These are phyloP conservation scores for Chaetomiaceae sp. DNA, from an alignment of 2,329 filamentous ascomycete genomes.

Conservation along the genomic window DNA sequence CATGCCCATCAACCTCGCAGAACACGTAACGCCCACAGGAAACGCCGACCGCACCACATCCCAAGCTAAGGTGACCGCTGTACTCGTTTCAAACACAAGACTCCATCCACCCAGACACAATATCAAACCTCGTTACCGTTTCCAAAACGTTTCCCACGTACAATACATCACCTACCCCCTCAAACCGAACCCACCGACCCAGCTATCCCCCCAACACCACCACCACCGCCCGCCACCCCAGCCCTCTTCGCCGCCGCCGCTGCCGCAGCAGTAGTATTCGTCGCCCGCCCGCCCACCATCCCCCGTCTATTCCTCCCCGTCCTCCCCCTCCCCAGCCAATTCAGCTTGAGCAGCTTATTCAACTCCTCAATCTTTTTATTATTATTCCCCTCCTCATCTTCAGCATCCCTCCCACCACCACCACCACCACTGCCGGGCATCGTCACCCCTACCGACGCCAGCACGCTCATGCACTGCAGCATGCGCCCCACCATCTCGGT, in stretches of 20 bases:
- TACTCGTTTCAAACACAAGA: too few relatives aligned
- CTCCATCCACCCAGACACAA: too few relatives aligned
- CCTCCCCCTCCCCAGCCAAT: slow-evolving; percentile 88
- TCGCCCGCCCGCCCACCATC: slow-evolving; percentile 69
- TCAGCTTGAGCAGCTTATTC: slow-evolving; percentile 85
- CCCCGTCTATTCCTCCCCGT: slow-evolving; percentile 87
- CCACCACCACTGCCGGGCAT: slow-evolving; percentile 19
- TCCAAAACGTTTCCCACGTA: too few relatives aligned
- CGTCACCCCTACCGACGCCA: slow-evolving; percentile 60
- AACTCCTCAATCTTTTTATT: slow-evolving; percentile 79
- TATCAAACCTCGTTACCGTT: too few relatives aligned
- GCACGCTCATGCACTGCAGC: slow-evolving; percentile 91
- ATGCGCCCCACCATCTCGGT: slow-evolving; percentile 93
- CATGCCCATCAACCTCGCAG: too few relatives aligned
- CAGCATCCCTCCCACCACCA: slow-evolving; percentile 34
- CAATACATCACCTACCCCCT: too few relatives aligned
- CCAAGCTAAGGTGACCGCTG: too few relatives aligned
- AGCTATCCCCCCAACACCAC: background rate
- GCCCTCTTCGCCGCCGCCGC: too few relatives aligned
- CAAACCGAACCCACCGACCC: too few relatives aligned
- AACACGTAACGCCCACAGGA: too few relatives aligned
- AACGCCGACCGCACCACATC: too few relatives aligned
- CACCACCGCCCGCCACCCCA: background rate
- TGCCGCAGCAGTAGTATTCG: too few relatives aligned
- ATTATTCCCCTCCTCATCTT: slow-evolving; percentile 64